Evolutionary conservation across 352 stramenopile species (phyloP).

Genomic region (Globisporangium nagaii): DNA sequence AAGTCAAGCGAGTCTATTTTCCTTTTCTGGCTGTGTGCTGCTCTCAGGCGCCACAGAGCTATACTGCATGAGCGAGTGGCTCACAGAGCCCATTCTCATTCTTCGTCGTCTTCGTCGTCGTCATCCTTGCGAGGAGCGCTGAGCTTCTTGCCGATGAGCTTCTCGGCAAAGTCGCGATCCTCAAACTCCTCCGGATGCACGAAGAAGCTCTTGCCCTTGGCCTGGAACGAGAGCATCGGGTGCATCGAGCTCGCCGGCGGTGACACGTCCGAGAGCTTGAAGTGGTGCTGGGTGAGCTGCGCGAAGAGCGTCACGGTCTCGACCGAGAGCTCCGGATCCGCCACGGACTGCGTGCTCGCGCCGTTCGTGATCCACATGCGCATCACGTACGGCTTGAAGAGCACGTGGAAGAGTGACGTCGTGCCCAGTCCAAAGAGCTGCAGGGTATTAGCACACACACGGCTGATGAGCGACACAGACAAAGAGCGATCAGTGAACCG

Average conservation of each 20-base stretch:
- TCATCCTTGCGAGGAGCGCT: conserved; percentile 14
- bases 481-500: not conserved
- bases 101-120: conserved; percentile 14
- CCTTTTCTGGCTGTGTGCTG: not conserved
- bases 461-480: not conserved
- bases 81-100: not conserved
- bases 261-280: conserved; percentile 55
- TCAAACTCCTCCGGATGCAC: conserved; percentile 74
- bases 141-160: conserved; percentile 40
- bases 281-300: conserved; percentile 40
- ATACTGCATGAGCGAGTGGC: not conserved
- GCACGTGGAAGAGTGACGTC: conserved; percentile 76
- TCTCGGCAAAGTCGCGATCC: conserved; percentile 52
- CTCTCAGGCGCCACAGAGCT: not conserved
- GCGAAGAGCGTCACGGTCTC: conserved; percentile 73
- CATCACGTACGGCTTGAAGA: conserved; percentile 86
- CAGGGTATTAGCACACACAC: not conserved
- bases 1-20: conserved; percentile 3
- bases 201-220: conserved; percentile 60
- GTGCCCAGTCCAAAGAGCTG: conserved; percentile 77
- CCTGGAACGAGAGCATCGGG: conserved; percentile 81
- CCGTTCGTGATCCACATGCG: conserved; percentile 59
- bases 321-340: conserved; percentile 45
- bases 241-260: conserved; percentile 63
- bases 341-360: conserved; percentile 6